A percentile compares a stretch with the other conserved stretches of the same genome.
Evolutionary conservation across 306 rosid genomes (phyloP).

Genomic region (Neltuma alba): DNA sequence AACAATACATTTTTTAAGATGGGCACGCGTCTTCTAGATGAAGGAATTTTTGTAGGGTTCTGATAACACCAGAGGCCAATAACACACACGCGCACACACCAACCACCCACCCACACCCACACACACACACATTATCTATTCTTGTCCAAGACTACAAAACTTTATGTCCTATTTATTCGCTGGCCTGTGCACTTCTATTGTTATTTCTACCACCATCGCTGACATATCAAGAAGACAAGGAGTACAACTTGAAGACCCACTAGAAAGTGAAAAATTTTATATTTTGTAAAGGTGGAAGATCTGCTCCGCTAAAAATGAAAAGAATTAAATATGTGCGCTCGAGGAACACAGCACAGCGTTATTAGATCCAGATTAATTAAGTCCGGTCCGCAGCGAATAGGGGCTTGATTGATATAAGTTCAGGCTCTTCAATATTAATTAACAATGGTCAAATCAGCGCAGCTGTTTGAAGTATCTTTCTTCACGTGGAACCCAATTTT

Average conservation of each 20-base stretch:
- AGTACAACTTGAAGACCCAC: background rate
- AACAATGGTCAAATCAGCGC: background rate
- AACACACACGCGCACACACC: too few species aligned
- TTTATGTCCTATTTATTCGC: background rate
- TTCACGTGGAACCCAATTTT: background rate
- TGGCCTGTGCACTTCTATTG: background rate
- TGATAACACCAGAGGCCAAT: background rate
- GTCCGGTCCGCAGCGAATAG: background rate
- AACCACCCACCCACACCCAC: too few species aligned
- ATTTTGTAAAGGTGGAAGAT: background rate
- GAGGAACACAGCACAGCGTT: background rate
- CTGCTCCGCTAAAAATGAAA: background rate
- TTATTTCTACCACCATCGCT: background rate
- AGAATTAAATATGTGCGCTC: background rate
- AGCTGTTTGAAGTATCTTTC: background rate
- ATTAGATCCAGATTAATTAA: background rate
- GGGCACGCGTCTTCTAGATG: background rate
- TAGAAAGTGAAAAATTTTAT: background rate
- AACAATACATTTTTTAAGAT: background rate
- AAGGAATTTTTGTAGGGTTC: constrained; percentile 1
- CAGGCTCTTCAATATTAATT: background rate
- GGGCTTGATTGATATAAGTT: background rate
- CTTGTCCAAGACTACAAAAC: background rate
- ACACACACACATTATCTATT: too few species aligned
- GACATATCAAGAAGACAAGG: background rate